phyloP scores from a whole-genome alignment of 495 filamentous ascomycete species.

The Astrothelium subdiscretum region DNA sequence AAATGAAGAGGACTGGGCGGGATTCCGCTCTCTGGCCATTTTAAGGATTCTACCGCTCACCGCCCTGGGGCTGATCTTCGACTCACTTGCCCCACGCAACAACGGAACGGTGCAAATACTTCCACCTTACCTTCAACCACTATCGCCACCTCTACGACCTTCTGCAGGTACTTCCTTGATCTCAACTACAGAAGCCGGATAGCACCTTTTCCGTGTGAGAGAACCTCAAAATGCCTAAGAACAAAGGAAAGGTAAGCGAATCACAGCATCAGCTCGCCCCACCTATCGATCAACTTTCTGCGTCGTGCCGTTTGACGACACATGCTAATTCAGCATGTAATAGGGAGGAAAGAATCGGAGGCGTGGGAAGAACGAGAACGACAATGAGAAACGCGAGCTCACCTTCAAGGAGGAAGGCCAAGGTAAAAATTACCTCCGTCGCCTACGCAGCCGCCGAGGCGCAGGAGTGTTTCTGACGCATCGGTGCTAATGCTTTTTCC shows the following conservation, averaged over 20 bases:
- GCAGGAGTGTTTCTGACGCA: neutral
- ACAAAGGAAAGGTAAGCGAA: slow-evolving; percentile 84
- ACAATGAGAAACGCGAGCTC: slow-evolving; percentile 98
- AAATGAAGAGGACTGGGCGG: neutral
- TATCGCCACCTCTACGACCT: too few relatives aligned
- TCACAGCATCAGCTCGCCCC: slow-evolving; percentile 9
- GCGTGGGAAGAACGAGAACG: slow-evolving; percentile 99
- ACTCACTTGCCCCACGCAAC: neutral
- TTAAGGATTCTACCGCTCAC: neutral
- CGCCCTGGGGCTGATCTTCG: neutral
- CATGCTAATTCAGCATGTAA: slow-evolving; percentile 12
- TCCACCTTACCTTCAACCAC: too few relatives aligned
- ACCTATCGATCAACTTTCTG: neutral
- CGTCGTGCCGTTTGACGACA: neutral
- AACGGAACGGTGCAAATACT: neutral
- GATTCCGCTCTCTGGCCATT: too few relatives aligned
- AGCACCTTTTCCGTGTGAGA: neutral
- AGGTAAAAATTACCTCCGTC: slow-evolving; percentile 35
- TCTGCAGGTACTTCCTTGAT: too few relatives aligned
- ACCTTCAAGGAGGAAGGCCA: slow-evolving; percentile 99
- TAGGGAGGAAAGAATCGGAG: slow-evolving; percentile 97
- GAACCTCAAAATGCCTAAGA: slow-evolving; percentile 76
- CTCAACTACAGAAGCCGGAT: neutral
- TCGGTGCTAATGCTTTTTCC: slow-evolving; percentile 1
- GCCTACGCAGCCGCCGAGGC: neutral